Conservation (phyloP, 257 asterid genomes). For the Solanum arcanum region DNA sequence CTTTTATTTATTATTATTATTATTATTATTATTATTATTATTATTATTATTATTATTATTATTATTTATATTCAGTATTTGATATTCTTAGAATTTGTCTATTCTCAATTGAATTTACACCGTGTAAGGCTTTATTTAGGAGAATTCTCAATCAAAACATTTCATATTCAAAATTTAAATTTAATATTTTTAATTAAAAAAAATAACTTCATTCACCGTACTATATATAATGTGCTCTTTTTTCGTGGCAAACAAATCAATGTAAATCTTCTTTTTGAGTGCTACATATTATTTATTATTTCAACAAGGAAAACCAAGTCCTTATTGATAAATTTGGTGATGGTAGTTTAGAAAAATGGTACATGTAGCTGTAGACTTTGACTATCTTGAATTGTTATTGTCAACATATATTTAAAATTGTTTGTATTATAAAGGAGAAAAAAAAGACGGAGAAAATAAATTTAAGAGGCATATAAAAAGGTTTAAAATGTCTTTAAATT, state of each 20-base stretch:
- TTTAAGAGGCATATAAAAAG: not conserved
- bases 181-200: rapidly evolving
- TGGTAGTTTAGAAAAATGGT: not conserved
- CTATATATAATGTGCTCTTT: not conserved
- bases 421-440: not conserved
- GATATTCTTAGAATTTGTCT: too few species aligned
- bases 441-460: not conserved
- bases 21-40: too few species aligned
- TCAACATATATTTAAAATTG: not conserved
- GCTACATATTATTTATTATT: not conserved
- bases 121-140: too few species aligned
- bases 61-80: too few species aligned
- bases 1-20: too few species aligned
- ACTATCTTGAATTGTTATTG: not conserved
- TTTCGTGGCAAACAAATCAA: not conserved
- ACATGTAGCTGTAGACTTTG: not conserved
- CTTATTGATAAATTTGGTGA: not conserved
- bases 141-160: too few species aligned
- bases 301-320: not conserved
- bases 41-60: too few species aligned
- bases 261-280: not conserved
- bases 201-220: too few species aligned
- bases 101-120: too few species aligned
- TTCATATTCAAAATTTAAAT: too few species aligned
- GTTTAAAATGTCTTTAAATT: not conserved